Conservation (phyloP, 345 rosid genomes). For the Sonneratia caseolaris region DNA sequence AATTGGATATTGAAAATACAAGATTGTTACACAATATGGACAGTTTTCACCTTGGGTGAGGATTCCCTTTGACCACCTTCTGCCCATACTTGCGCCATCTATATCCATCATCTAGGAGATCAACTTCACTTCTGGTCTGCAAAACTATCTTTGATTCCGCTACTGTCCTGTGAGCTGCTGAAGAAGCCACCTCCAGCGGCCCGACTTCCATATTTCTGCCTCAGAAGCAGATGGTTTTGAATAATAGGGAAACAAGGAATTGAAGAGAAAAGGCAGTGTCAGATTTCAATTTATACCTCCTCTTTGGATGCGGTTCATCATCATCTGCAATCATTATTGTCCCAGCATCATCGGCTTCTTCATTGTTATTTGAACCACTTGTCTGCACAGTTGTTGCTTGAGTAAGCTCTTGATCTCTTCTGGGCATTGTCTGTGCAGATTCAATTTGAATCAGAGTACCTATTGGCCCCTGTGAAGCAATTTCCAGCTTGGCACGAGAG, state of each 20-base stretch:
- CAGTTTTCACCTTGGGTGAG: slow-evolving; percentile 64
- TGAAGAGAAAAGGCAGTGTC: background rate
- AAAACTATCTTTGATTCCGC: slow-evolving; percentile 80
- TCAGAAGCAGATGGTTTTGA: slow-evolving; percentile 1
- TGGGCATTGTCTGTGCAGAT: slow-evolving; percentile 19
- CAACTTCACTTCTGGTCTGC: slow-evolving; percentile 97
- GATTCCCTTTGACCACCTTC: slow-evolving; percentile 97
- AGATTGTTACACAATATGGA: background rate
- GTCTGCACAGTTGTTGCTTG: slow-evolving; percentile 22
- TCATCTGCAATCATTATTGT: slow-evolving; percentile 33
- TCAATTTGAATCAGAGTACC: background rate
- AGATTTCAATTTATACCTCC: slow-evolving; percentile 37
- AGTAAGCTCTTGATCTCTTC: slow-evolving; percentile 31
- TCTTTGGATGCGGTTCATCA: slow-evolving; percentile 59
- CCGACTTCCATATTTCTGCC: slow-evolving; percentile 42
- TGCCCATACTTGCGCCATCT: slow-evolving; percentile 99
- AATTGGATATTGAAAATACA: background rate
- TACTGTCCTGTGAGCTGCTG: slow-evolving; percentile 48
- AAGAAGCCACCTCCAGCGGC: slow-evolving; percentile 32
- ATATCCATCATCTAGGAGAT: slow-evolving; percentile 94
- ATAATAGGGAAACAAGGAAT: background rate
- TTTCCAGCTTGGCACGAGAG: slow-evolving; percentile 35
- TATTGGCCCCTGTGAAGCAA: slow-evolving; percentile 16
- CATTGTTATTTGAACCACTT: slow-evolving; percentile 34
- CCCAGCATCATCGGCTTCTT: slow-evolving; percentile 38